phyloP scores from a whole-genome alignment of 257 asterid species.

The Scutellaria baicalensis region DNA sequence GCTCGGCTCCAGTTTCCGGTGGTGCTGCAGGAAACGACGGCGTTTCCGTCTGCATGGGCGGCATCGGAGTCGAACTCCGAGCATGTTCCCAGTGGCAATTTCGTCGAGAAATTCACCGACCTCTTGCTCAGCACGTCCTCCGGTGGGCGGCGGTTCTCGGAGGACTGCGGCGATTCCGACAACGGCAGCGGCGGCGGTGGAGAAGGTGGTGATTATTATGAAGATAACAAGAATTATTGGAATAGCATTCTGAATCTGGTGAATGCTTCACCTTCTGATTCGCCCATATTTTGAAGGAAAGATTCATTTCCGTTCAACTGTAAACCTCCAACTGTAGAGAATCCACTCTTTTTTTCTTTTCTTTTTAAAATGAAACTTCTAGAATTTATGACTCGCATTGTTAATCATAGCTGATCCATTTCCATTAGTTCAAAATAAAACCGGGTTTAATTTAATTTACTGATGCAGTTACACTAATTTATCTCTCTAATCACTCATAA shows the following conservation, averaged over 20 bases:
- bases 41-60: slow-evolving; percentile 41
- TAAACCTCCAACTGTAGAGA: slow-evolving; percentile 14
- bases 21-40: slow-evolving; percentile 20
- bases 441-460: not conserved
- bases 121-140: slow-evolving; percentile 51
- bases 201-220: slow-evolving; percentile 34
- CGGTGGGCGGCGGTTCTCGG: slow-evolving; percentile 32
- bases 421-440: slow-evolving; percentile 1
- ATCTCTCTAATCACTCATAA: too few species aligned
- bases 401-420: slow-evolving; percentile 3
- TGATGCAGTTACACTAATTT: not conserved
- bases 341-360: not conserved
- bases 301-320: not conserved
- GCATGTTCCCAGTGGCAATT: slow-evolving; percentile 33
- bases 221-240: slow-evolving; percentile 81
- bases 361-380: not conserved
- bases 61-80: slow-evolving; percentile 27
- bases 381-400: not conserved
- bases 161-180: slow-evolving; percentile 55
- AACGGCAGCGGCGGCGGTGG: slow-evolving; percentile 28
- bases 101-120: slow-evolving; percentile 72
- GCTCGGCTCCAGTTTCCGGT: slow-evolving; percentile 10
- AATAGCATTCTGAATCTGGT: slow-evolving; percentile 73
- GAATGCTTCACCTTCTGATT: slow-evolving; percentile 64
- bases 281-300: slow-evolving; percentile 27